These are phyloP conservation scores for Sphagnum fallax DNA, from an alignment of 228 moss, liverwort and hornwort species.

Conservation along the genomic window DNA sequence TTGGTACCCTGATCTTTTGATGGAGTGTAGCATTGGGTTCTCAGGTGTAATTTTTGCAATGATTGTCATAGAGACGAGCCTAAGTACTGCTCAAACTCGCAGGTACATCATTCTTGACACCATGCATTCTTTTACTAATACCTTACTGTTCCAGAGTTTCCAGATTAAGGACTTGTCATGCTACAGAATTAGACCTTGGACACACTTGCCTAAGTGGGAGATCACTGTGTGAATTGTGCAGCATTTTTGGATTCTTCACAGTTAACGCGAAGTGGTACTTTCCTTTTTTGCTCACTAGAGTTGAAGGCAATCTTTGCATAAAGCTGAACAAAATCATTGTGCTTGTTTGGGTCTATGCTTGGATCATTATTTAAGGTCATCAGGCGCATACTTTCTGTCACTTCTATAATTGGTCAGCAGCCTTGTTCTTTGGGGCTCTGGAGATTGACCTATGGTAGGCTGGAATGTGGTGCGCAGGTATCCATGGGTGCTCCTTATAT, in stretches of 20 bases:
- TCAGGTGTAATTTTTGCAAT: constrained; percentile 95
- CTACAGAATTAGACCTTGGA: no score
- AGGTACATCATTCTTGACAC: constrained; percentile 31
- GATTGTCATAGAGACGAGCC: constrained; percentile 91
- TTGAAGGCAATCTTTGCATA: no score
- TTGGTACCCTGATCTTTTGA: constrained; percentile 45
- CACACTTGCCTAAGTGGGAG: no score
- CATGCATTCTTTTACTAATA: no score
- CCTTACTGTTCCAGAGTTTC: no score
- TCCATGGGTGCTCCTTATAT: constrained; percentile 83
- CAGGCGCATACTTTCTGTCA: no score
- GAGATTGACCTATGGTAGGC: background rate
- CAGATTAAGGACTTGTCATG: no score
- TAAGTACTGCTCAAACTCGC: constrained; percentile 82
- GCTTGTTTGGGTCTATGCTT: no score
- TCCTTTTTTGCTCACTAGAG: background rate
- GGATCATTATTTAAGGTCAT: no score
- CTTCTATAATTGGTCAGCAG: no score
- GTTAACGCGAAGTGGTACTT: constrained; percentile 86
- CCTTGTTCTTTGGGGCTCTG: no score
- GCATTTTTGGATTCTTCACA: constrained; percentile 91
- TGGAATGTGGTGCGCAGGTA: constrained; percentile 49
- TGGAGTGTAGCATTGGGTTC: constrained; percentile 90
- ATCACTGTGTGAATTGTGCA: constrained; percentile 23
- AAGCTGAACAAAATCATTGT: no score